A percentile compares a stretch with the other conserved stretches of the same genome.
These are phyloP conservation scores for Daedalea quercina DNA, from an alignment of 768 basidiomycete species.

Conservation along the genomic window DNA sequence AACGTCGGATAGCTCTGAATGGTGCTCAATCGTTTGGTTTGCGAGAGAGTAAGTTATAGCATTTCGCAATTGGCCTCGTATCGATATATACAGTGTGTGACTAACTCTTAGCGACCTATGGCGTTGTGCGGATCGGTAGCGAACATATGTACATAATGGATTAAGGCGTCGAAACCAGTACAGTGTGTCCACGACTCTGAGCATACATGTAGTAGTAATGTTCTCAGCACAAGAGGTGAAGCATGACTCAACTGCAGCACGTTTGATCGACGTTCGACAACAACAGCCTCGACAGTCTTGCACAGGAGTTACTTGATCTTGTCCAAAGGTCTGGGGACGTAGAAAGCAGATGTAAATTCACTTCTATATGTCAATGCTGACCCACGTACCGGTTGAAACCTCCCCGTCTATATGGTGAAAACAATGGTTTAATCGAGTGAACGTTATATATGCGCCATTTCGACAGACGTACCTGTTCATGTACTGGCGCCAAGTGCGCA, in stretches of 20 bases:
- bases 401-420: slow-evolving; percentile 48
- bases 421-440: slow-evolving; percentile 6
- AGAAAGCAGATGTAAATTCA: slow-evolving; percentile 14
- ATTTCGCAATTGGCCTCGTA: too few relatives aligned
- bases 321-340: slow-evolving; percentile 67
- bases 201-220: too few relatives aligned
- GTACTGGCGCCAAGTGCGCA: slow-evolving; percentile 93
- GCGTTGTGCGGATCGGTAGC: too few relatives aligned
- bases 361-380: not conserved
- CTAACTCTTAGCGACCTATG: too few relatives aligned
- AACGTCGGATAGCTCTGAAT: not conserved
- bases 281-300: not conserved
- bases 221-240: not conserved
- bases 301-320: slow-evolving; percentile 73
- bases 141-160: too few relatives aligned
- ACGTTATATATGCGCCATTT: slow-evolving; percentile 3
- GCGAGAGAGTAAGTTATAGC: too few relatives aligned
- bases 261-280: not conserved
- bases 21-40: too few relatives aligned
- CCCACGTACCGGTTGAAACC: slow-evolving; percentile 72
- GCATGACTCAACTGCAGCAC: slow-evolving; percentile 15
- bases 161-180: too few relatives aligned
- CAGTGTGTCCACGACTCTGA: too few relatives aligned
- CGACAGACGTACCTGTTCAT: slow-evolving; percentile 74
- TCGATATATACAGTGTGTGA: too few relatives aligned